These are phyloP conservation scores for Gynandropsis gynandra DNA, from an alignment of 345 rosid genomes.

Conservation along the genomic window DNA sequence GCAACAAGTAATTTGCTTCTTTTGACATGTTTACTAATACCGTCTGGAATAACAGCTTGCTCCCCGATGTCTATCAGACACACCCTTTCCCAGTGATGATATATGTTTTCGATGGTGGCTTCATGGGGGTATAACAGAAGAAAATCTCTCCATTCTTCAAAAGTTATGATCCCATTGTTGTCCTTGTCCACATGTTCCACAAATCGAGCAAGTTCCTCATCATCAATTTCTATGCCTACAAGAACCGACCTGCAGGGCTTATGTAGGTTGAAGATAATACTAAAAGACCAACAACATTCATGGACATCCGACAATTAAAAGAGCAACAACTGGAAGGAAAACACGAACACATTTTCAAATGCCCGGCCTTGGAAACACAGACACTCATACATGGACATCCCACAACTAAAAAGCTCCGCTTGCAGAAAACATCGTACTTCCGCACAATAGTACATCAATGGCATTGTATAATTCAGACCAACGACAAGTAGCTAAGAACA, in stretches of 20 bases:
- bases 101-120: slow-evolving; percentile 90
- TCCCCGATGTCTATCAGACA: slow-evolving; percentile 95
- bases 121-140: slow-evolving; percentile 93
- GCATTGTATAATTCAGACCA: too few relatives aligned
- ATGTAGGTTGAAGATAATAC: slow-evolving; percentile 21
- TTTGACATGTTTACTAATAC: slow-evolving; percentile 80
- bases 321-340: neutral
- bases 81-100: slow-evolving; percentile 87
- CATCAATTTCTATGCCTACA: slow-evolving; percentile 83
- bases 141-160: slow-evolving; percentile 99
- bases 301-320: too few relatives aligned
- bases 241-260: slow-evolving; percentile 43
- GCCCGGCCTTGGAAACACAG: neutral
- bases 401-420: too few relatives aligned
- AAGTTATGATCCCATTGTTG: slow-evolving; percentile 92
- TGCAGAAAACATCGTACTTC: too few relatives aligned
- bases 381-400: too few relatives aligned
- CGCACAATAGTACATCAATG: too few relatives aligned
- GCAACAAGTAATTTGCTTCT: slow-evolving; percentile 75
- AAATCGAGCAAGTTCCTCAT: slow-evolving; percentile 87
- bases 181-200: slow-evolving; percentile 99
- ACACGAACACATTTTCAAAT: neutral
- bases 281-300: too few relatives aligned
- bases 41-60: slow-evolving; percentile 92
- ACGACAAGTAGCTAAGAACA: too few relatives aligned